phyloP scores from a whole-genome alignment of 306 rosid genomes.

The Ammopiptanthus mongolicus region DNA sequence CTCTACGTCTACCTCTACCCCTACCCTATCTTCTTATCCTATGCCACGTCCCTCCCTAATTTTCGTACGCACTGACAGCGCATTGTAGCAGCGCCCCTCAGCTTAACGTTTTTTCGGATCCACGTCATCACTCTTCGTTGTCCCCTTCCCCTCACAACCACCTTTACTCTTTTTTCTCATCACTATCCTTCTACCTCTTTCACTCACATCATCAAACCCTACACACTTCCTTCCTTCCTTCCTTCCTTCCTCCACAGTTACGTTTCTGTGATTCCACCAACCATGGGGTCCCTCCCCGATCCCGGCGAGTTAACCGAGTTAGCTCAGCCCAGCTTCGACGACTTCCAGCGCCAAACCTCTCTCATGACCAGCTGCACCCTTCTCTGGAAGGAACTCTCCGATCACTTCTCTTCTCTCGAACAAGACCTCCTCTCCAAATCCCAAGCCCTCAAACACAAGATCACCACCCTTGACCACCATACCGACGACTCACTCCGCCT shows the following conservation, averaged over 20 bases:
- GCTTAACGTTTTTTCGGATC: conserved; percentile 30
- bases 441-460: conserved; percentile 61
- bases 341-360: conserved; percentile 89
- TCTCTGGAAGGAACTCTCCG: conserved; percentile 96
- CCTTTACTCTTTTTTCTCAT: conserved; percentile 18
- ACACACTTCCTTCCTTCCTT: not conserved
- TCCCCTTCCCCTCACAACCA: not conserved
- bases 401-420: conserved; percentile 80
- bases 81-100: conserved; percentile 40
- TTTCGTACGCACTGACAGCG: conserved; percentile 34
- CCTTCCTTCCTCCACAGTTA: conserved; percentile 7
- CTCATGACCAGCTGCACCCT: conserved; percentile 95
- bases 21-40: conserved; percentile 22
- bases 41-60: conserved; percentile 15
- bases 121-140: conserved; percentile 39
- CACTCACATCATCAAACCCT: not conserved
- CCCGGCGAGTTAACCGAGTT: conserved; percentile 91
- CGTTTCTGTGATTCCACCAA: not conserved
- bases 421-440: conserved; percentile 69
- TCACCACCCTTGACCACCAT: conserved; percentile 47
- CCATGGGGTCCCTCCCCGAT: conserved; percentile 98
- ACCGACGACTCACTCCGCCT: conserved; percentile 60
- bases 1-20: not conserved
- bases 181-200: not conserved
- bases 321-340: conserved; percentile 78